Percentiles rank a stretch among this genome's conserved stretches.
phyloP scores from a whole-genome alignment of 108 stramenopile genomes.

The Nitzschia inconspicua region DNA sequence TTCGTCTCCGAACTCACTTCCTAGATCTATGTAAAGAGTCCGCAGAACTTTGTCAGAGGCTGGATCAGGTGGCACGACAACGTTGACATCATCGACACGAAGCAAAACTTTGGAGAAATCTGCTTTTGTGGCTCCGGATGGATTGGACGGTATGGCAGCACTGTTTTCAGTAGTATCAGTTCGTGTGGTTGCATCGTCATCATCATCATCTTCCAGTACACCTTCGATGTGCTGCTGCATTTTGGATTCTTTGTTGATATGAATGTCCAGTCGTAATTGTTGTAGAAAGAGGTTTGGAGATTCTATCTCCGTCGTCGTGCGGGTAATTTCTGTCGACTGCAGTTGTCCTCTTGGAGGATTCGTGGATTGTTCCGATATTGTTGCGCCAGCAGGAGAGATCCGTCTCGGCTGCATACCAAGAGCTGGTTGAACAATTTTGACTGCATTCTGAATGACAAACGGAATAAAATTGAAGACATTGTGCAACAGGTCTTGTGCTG shows the following conservation, averaged over 20 bases:
- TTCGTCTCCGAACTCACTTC: slow-evolving; percentile 12
- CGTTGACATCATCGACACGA: slow-evolving; percentile 39
- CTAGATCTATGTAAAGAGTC: slow-evolving; percentile 29
- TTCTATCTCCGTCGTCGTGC: background rate
- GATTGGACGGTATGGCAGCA: background rate
- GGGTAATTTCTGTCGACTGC: background rate
- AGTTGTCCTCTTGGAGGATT: background rate
- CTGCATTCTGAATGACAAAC: slow-evolving; percentile 7
- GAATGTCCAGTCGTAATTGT: slow-evolving; percentile 36
- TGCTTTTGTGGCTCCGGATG: background rate
- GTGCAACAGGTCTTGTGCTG: slow-evolving; percentile 7
- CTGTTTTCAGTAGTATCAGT: background rate
- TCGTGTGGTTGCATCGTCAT: background rate
- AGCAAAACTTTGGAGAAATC: slow-evolving; percentile 29
- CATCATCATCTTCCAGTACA: background rate
- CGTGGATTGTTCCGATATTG: background rate
- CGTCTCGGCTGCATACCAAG: background rate
- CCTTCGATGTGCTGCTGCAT: background rate
- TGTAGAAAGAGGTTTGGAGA: slow-evolving; percentile 15
- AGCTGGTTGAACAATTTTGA: slow-evolving; percentile 1
- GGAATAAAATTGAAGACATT: slow-evolving; percentile 16
- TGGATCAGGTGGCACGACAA: slow-evolving; percentile 9
- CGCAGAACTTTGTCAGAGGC: background rate
- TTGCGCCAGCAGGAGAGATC: background rate
- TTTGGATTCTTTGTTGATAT: too few relatives aligned